Evolutionary conservation across 2,329 filamentous ascomycete genomes (phyloP), one percentile per base, ranked within the genome.

Genomic region (Xylaria sp.): DNA sequence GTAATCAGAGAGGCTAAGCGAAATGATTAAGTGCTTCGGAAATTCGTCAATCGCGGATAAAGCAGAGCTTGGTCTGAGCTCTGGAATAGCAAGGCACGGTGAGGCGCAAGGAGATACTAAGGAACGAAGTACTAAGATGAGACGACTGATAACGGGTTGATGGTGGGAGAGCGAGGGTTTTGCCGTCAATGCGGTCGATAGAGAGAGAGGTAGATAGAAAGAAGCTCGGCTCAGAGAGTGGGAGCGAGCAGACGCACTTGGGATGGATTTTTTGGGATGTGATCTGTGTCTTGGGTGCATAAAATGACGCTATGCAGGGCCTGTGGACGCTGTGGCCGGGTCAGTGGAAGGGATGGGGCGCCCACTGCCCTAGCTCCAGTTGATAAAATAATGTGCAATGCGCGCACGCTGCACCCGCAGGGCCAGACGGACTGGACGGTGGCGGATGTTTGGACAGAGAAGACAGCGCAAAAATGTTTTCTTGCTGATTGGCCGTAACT

Each of bases 291-390:
- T 41, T 54, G 46, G 56, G 61, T 64, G 61, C 61, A 60, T 56
- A 62, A 66, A 54, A 67, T 65, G 60, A 67, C 65, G 65, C 65
- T 63, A 66, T 67, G 58, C 56, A 64, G 48, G 40, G 38, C 47
- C 19, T 44, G 37, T n/a, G n/a, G n/a, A n/a, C n/a, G 17, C 46
- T 35, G 27, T 58, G 35, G 54, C 51, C 47, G 33, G 47, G 47
- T 57, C 35, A 17, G 17, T 21, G 33, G 43, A 46, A 56, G 17
- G 23, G 44, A 33, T 4, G 15, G 38, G 38, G 4, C 5, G 25
- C 7, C 7, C 31, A 35, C 7, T 35, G 13, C 29, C 19, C 46
- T 49, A 29, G 15, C 54, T 53, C 47, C 54, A 54, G 54, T 54
- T n/a, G n/a, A n/a, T n/a, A n/a, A 54, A 54, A 59, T 58, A 21